Percentiles rank a stretch among this genome's conserved stretches.
Conservation (phyloP, 2,329 filamentous ascomycete genomes). For the Westerdykella aurantiaca region DNA sequence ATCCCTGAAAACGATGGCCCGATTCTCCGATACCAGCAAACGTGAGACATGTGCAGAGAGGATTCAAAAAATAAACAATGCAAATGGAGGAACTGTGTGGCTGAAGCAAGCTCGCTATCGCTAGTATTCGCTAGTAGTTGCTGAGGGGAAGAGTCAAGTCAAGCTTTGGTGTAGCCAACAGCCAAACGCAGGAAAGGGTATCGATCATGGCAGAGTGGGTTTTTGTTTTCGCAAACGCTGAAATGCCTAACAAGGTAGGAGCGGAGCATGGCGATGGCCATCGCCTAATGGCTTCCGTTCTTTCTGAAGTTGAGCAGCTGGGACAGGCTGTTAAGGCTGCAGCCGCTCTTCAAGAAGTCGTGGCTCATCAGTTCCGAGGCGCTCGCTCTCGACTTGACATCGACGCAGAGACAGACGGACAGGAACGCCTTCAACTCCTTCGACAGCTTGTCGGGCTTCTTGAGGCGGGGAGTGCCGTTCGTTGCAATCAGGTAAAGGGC, state of each 20-base stretch:
- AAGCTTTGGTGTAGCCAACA: too few species aligned
- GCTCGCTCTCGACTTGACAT: slow-evolving; percentile 89
- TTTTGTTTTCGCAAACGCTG: neutral
- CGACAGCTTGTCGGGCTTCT: slow-evolving; percentile 96
- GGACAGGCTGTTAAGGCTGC: slow-evolving; percentile 72
- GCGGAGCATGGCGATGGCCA: neutral
- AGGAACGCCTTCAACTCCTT: slow-evolving; percentile 98
- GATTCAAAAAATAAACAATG: too few species aligned
- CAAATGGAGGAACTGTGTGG: too few species aligned
- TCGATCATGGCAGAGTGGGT: slow-evolving; percentile 6
- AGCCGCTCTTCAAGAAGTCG: slow-evolving; percentile 91
- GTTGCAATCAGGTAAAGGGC: slow-evolving; percentile 96
- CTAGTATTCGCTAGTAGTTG: too few species aligned
- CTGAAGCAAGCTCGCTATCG: too few species aligned
- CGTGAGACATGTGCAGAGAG: too few species aligned
- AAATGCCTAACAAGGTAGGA: slow-evolving; percentile 1
- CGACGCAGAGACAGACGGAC: slow-evolving; percentile 91
- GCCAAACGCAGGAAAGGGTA: slow-evolving; percentile 3
- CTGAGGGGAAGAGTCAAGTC: too few species aligned
- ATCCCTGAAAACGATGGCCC: too few species aligned
- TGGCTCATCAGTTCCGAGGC: slow-evolving; percentile 84
- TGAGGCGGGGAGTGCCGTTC: slow-evolving; percentile 90
- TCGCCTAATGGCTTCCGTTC: slow-evolving; percentile 52
- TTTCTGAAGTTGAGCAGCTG: slow-evolving; percentile 81
- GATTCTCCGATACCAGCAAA: too few species aligned